Percentiles rank a stretch among this genome's conserved stretches.
These are phyloP conservation scores for Fusarium sororula DNA, from an alignment of 2,329 filamentous ascomycete genomes.

Conservation along the genomic window DNA sequence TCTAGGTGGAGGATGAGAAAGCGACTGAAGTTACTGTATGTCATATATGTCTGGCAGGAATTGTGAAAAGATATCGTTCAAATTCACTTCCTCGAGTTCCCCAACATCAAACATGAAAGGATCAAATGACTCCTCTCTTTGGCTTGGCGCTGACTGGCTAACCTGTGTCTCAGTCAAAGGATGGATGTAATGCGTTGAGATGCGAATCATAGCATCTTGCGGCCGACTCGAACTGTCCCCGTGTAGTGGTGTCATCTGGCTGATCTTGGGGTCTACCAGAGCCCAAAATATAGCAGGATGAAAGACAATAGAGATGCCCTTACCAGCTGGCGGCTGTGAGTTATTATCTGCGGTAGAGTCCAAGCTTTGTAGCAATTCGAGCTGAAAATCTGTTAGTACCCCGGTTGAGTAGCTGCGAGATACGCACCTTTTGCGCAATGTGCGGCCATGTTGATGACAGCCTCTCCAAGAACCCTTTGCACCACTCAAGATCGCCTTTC, in stretches of 20 bases:
- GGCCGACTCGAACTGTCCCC: neutral
- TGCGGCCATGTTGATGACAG: conserved; percentile 17
- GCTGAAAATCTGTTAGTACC: neutral
- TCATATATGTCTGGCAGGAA: neutral
- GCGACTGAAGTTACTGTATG: neutral
- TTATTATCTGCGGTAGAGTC: neutral
- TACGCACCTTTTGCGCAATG: conserved; percentile 13
- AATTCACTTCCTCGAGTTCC: neutral
- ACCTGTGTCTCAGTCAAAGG: neutral
- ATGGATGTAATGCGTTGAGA: conserved; percentile 11
- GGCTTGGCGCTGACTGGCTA: neutral
- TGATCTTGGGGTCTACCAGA: conserved; percentile 7
- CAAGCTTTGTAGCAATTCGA: neutral
- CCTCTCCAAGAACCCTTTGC: neutral
- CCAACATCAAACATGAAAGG: neutral
- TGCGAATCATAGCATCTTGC: neutral
- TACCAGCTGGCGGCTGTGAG: neutral
- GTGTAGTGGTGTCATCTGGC: neutral
- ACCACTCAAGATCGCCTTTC: neutral
- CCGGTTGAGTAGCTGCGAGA: neutral
- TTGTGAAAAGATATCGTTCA: conserved; percentile 1
- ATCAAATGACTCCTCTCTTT: neutral
- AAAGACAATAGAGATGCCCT: neutral
- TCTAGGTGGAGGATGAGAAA: no score
- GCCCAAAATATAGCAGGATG: conserved; percentile 12